Evolutionary conservation across 2,329 filamentous ascomycete species (phyloP).

Genomic region (Fusarium hostae): DNA sequence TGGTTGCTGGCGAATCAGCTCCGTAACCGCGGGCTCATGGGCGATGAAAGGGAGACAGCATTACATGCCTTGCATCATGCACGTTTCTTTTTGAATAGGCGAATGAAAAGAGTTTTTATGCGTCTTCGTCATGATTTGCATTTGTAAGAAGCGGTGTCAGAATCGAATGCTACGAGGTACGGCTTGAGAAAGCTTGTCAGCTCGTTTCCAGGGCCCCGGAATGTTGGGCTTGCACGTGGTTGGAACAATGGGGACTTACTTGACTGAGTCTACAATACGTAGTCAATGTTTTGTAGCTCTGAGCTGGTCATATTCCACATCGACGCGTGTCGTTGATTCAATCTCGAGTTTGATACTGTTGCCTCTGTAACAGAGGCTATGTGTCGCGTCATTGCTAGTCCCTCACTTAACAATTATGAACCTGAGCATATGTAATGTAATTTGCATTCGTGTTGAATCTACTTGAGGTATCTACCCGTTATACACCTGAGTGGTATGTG

Average conservation of each 20-base stretch:
- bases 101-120: slow-evolving; percentile 1
- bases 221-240: slow-evolving; percentile 16
- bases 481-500: slow-evolving; percentile 22
- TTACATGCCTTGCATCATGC: slow-evolving; percentile 24
- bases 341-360: not conserved
- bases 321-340: not conserved
- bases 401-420: not conserved
- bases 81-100: slow-evolving; percentile 19
- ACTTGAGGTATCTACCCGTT: slow-evolving; percentile 34
- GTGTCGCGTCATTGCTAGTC: not conserved
- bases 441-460: slow-evolving; percentile 14
- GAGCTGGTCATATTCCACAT: not conserved
- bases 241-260: slow-evolving; percentile 9
- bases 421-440: not conserved
- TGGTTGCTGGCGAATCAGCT: slow-evolving; percentile 36
- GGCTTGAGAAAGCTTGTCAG: not conserved
- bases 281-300: not conserved
- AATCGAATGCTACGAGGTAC: slow-evolving; percentile 1
- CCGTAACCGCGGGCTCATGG: slow-evolving; percentile 35
- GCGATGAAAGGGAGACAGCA: slow-evolving; percentile 11
- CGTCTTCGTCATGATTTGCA: slow-evolving; percentile 17
- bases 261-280: not conserved
- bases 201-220: not conserved
- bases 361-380: not conserved
- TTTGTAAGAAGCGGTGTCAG: slow-evolving; percentile 28